Base-by-base conservation (phyloP, 2,329 filamentous ascomycete genomes). In the Ampelomyces quisqualis region DNA sequence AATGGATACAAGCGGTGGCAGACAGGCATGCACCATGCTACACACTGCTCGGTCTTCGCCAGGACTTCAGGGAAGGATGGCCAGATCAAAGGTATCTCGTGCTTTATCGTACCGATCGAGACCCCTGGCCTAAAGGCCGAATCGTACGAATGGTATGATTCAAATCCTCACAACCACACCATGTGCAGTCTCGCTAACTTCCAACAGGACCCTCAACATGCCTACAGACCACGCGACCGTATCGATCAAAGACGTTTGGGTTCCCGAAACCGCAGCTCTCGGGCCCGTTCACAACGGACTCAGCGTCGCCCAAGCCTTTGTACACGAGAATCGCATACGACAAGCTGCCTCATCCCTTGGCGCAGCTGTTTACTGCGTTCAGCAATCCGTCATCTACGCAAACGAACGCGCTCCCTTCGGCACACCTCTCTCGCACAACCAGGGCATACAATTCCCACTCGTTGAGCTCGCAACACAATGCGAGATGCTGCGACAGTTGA, bases 1-100 rank as follows among this genome's bases (percentile, higher is more conserved):
- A 77, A 76, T 32, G 81, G 80, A 3, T 70, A 68, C 33, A 84
- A 85, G 68, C 81, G 78, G 64, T 85, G 81, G 81, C 81, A 84
- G 70, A 82, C 78, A 2, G 80, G 80, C 2, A 80, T 81, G 64
- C 80, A 84, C 54, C 68, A 69, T 43, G 80, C 79, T 14, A 83
- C 80, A 2, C 80, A 84, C 62, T 79, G 79, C 55, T 74, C 83
- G 20, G 67, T 83, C 26, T 84, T 84, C 52, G 80, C 80, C 11
- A 70, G 80, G 7, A 83, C 80, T 0, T 72, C 72, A 10, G 78
- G 78, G 2, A 68, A 71, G 34, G 59, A 74, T 14, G 80, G 80
- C 1, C 71, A 75, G 4, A 69, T 76, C 0, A 71, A 68, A 39
- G 81, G 81, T 0, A 82, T 84, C 28, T 80, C 78, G 1, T 81